phyloP scores from a whole-genome alignment of 2,329 filamentous ascomycete species.

The Chrysoporthe austroafricana region DNA sequence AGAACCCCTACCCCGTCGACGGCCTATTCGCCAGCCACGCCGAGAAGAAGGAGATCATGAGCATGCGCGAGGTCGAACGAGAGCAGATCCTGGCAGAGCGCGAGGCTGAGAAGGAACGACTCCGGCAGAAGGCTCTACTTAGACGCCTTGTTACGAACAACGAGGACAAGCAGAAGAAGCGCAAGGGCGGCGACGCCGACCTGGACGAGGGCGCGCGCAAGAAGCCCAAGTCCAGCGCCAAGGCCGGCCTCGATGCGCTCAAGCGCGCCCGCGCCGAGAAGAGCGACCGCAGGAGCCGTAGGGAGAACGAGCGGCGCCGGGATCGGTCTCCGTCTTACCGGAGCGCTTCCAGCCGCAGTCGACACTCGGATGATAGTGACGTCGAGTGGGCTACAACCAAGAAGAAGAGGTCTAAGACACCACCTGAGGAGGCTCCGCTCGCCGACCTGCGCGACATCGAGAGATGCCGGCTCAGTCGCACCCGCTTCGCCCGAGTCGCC shows the following conservation, averaged over 20 bases:
- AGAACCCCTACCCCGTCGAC: conserved; percentile 81
- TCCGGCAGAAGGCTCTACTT: conserved; percentile 80
- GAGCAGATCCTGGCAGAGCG: conserved; percentile 84
- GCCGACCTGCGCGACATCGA: conserved; percentile 82
- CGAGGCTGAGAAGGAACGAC: conserved; percentile 78
- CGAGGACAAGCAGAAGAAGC: conserved; percentile 68
- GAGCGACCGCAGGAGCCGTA: conserved; percentile 64
- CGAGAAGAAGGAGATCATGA: conserved; percentile 80
- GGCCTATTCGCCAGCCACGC: conserved; percentile 77
- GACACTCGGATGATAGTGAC: conserved; percentile 68
- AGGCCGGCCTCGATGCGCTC: conserved; percentile 73
- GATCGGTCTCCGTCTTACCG: conserved; percentile 47
- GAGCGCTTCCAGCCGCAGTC: conserved; percentile 37
- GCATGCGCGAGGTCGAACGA: conserved; percentile 85
- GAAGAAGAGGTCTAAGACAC: conserved; percentile 52
- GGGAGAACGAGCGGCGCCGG: conserved; percentile 64
- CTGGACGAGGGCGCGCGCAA: conserved; percentile 78
- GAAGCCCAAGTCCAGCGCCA: conserved; percentile 72
- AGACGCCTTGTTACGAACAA: conserved; percentile 73
- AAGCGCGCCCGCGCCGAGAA: conserved; percentile 67
- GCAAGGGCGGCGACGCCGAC: conserved; percentile 79
- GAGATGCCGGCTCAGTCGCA: conserved; percentile 79
- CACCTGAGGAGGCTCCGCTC: conserved; percentile 67
- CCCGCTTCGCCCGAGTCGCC: conserved; percentile 86
- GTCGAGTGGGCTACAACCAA: conserved; percentile 69